phyloP scores from a whole-genome alignment of 2,329 filamentous ascomycete genomes.

The Hirsutella thompsonii region DNA sequence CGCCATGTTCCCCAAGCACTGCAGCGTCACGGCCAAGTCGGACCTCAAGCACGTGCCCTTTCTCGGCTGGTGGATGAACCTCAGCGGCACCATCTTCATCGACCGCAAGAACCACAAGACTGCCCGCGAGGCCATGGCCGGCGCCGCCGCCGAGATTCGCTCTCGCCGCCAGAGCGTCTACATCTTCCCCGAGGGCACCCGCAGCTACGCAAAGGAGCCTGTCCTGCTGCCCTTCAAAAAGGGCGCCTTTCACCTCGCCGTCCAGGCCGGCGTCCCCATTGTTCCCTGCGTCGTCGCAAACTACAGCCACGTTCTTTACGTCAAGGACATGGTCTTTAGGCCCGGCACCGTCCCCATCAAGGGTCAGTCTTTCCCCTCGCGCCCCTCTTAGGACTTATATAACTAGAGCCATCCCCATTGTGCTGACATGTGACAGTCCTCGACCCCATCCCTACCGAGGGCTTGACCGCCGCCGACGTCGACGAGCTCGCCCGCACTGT shows the following conservation, averaged over 20 bases:
- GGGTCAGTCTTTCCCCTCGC: conserved; percentile 47
- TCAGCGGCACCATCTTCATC: conserved; percentile 89
- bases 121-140: conserved; percentile 73
- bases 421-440: conserved; percentile 41
- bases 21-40: conserved; percentile 85
- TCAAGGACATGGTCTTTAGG: conserved; percentile 52
- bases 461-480: conserved; percentile 63
- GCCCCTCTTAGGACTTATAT: no score
- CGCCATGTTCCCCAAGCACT: conserved; percentile 78
- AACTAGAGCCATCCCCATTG: no score
- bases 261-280: conserved; percentile 87
- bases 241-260: conserved; percentile 89
- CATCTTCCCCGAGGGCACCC: conserved; percentile 86
- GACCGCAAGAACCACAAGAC: conserved; percentile 76
- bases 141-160: conserved; percentile 70
- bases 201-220: conserved; percentile 75
- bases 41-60: conserved; percentile 68
- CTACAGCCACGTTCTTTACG: conserved; percentile 60
- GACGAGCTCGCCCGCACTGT: conserved; percentile 57
- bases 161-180: conserved; percentile 61
- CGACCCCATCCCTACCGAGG: conserved; percentile 65
- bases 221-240: conserved; percentile 94
- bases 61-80: conserved; percentile 85
- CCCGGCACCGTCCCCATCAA: conserved; percentile 62
- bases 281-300: conserved; percentile 75